Evolutionary conservation across 2,329 filamentous ascomycete genomes (phyloP).

Genomic region (Fusarium armeniacum): DNA sequence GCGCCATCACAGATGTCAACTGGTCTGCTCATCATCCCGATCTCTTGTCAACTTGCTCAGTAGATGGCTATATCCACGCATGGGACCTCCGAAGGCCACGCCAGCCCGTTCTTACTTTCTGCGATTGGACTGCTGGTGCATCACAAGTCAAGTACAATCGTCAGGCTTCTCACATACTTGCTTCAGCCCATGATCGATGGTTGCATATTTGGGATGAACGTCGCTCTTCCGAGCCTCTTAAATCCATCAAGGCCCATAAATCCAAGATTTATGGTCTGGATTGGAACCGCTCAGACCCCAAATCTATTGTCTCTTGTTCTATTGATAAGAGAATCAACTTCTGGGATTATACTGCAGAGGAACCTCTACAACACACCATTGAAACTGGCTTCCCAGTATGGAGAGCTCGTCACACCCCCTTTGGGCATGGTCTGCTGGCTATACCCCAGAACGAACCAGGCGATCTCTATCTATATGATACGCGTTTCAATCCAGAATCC

Average conservation of each 20-base stretch:
- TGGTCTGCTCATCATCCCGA: conserved; percentile 95
- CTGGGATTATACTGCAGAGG: conserved; percentile 80
- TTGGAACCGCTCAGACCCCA: conserved; percentile 85
- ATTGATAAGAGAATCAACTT: conserved; percentile 93
- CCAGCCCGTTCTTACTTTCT: conserved; percentile 83
- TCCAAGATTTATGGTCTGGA: conserved; percentile 97
- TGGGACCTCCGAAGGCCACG: conserved; percentile 87
- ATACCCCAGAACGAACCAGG: conserved; percentile 94
- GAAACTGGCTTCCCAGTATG: conserved; percentile 88
- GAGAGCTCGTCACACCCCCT: conserved; percentile 91
- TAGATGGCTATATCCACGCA: conserved; percentile 92
- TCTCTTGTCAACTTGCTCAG: conserved; percentile 87
- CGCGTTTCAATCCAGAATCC: conserved; percentile 63
- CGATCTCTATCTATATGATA: conserved; percentile 86
- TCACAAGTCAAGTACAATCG: conserved; percentile 97
- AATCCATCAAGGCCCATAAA: conserved; percentile 86
- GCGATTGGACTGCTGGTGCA: conserved; percentile 92
- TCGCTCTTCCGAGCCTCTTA: conserved; percentile 81
- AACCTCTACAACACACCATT: conserved; percentile 81
- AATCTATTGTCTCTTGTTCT: conserved; percentile 86
- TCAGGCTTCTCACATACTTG: conserved; percentile 86
- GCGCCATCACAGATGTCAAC: conserved; percentile 96
- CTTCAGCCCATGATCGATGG: conserved; percentile 90
- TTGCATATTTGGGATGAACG: conserved; percentile 92
- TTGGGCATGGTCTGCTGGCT: conserved; percentile 85